Conservation (phyloP, 179 eudicot genomes). For the Pouteria campechiana region DNA sequence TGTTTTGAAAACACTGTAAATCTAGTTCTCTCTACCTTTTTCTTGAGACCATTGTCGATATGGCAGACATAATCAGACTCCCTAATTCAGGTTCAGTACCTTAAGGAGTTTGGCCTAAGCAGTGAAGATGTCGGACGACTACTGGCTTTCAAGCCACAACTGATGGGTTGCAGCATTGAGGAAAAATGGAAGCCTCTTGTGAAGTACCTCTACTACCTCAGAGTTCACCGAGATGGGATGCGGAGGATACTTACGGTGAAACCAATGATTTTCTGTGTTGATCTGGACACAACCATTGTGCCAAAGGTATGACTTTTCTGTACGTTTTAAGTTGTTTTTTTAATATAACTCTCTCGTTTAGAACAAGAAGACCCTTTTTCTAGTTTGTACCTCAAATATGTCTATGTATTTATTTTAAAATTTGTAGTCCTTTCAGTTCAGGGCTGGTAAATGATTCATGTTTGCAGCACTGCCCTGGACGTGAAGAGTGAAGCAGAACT, state of each 20-base stretch:
- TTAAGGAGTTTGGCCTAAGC: slow-evolving; percentile 78
- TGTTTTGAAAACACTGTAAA: no score
- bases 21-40: no score
- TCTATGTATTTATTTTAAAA: no score
- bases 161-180: slow-evolving; percentile 85
- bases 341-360: no score
- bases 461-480: no score
- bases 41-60: no score
- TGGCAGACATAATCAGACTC: no score
- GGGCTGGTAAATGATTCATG: no score
- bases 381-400: no score
- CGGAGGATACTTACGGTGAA: slow-evolving; percentile 69
- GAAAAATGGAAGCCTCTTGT: slow-evolving; percentile 86
- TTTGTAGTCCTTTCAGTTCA: no score
- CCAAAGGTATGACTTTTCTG: slow-evolving; percentile 53
- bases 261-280: slow-evolving; percentile 80
- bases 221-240: slow-evolving; percentile 72
- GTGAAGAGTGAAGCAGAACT: no score
- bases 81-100: slow-evolving; percentile 65
- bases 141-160: slow-evolving; percentile 73
- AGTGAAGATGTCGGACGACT: slow-evolving; percentile 70
- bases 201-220: slow-evolving; percentile 82
- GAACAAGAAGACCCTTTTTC: no score
- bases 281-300: slow-evolving; percentile 58
- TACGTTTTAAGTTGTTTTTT: not conserved